Percentiles rank a stretch among this genome's conserved stretches.
phyloP scores from a whole-genome alignment of 495 filamentous ascomycete species.

The Tetracladium marchalianum region DNA sequence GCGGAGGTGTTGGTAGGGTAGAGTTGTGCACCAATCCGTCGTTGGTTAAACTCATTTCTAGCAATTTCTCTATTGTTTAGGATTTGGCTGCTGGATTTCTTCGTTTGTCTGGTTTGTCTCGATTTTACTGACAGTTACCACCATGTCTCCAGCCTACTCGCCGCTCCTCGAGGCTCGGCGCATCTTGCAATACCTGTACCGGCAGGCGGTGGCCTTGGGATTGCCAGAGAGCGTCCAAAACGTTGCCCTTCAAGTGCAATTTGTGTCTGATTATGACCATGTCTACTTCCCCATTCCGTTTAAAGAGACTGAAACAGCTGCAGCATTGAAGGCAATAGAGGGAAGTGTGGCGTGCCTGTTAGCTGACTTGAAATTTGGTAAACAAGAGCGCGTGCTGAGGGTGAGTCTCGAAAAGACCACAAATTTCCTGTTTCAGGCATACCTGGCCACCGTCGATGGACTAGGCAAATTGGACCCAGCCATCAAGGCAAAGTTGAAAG shows the following conservation, averaged over 20 bases:
- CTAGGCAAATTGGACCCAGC: slow-evolving; percentile 32
- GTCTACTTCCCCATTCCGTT: slow-evolving; percentile 26
- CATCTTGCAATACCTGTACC: slow-evolving; percentile 32
- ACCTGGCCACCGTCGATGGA: slow-evolving; percentile 7
- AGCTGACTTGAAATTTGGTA: slow-evolving; percentile 3
- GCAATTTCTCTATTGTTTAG: too few relatives aligned
- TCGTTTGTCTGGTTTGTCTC: too few relatives aligned
- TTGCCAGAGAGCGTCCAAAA: slow-evolving; percentile 28
- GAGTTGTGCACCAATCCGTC: too few relatives aligned
- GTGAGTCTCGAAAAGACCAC: slow-evolving; percentile 3
- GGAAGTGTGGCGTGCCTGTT: neutral
- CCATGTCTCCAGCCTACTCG: slow-evolving; percentile 24
- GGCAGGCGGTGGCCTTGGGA: slow-evolving; percentile 28
- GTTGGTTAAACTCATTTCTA: too few relatives aligned
- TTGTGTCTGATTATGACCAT: slow-evolving; percentile 31
- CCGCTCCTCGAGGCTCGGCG: slow-evolving; percentile 31
- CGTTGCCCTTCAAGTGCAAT: slow-evolving; percentile 29
- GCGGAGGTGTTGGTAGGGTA: too few relatives aligned
- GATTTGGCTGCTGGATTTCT: too few relatives aligned
- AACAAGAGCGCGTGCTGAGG: neutral
- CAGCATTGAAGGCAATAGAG: slow-evolving; percentile 8
- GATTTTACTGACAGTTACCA: too few relatives aligned
- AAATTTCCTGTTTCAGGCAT: slow-evolving; percentile 8
- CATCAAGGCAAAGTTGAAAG: slow-evolving; percentile 53
- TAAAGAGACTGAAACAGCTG: slow-evolving; percentile 9